phyloP scores from a whole-genome alignment of 2,329 filamentous ascomycete genomes.

The Colletotrichum kahawae region DNA sequence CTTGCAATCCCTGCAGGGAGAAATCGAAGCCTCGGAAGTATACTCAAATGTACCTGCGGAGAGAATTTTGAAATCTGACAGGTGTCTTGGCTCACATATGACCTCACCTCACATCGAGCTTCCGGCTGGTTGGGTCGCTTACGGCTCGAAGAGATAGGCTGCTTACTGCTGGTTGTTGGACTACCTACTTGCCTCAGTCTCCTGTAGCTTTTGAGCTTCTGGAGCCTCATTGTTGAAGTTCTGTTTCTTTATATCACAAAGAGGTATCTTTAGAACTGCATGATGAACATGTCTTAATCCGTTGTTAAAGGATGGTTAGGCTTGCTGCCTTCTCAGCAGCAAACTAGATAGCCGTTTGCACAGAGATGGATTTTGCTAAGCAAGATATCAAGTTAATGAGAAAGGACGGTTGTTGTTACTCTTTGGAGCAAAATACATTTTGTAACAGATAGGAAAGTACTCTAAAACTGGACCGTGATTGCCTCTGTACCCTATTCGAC shows the following conservation, averaged over 20 bases:
- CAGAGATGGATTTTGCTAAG: not conserved
- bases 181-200: not conserved
- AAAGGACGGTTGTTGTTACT: not conserved
- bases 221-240: not conserved
- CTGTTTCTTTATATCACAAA: not conserved
- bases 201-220: not conserved
- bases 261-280: not conserved
- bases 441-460: not conserved
- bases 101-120: not conserved
- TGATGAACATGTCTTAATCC: not conserved
- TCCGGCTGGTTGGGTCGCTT: not conserved
- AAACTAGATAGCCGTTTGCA: not conserved
- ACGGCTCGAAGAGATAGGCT: not conserved
- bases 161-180: not conserved
- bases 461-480: not conserved
- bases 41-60: not conserved
- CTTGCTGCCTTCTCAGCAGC: not conserved
- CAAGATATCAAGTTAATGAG: not conserved
- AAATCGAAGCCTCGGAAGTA: not conserved
- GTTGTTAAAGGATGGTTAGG: not conserved
- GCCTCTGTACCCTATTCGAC: not conserved
- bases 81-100: not conserved
- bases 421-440: not conserved
- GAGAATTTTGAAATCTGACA: not conserved
- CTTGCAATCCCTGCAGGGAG: fast-evolving